Percentiles rank a stretch among this genome's conserved stretches.
Evolutionary conservation across 2,329 filamentous ascomycete species (phyloP).

Genomic region (Hypocrella siamensis): DNA sequence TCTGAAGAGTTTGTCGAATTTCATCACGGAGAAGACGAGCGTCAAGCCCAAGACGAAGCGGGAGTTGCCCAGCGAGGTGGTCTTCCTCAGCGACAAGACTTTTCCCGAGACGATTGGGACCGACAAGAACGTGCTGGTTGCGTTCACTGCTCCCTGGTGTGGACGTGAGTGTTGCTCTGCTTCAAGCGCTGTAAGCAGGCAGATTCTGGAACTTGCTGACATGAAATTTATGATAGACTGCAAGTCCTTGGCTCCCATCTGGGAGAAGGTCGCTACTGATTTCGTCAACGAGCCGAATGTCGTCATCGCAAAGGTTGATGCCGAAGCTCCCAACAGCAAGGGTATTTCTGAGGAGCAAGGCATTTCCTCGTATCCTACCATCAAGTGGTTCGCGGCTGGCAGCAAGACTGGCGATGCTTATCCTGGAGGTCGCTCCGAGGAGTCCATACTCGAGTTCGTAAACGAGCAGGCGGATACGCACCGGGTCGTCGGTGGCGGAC

Average conservation of each 20-base stretch:
- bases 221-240: constrained; percentile 49
- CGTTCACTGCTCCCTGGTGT: constrained; percentile 97
- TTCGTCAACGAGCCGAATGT: constrained; percentile 67
- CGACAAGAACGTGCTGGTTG: constrained; percentile 82
- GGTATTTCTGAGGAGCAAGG: constrained; percentile 59
- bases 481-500: constrained; percentile 64
- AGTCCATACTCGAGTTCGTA: constrained; percentile 62
- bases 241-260: constrained; percentile 81
- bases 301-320: constrained; percentile 87
- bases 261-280: constrained; percentile 74
- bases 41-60: constrained; percentile 64
- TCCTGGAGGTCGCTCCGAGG: constrained; percentile 60
- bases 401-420: constrained; percentile 58
- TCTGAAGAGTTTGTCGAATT: constrained; percentile 66
- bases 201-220: constrained; percentile 1
- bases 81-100: constrained; percentile 62
- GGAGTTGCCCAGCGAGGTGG: constrained; percentile 57
- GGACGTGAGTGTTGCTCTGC: constrained; percentile 57
- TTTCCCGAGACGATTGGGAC: constrained; percentile 68
- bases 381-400: constrained; percentile 92
- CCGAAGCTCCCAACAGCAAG: constrained; percentile 77
- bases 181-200: too few species aligned
- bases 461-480: constrained; percentile 83
- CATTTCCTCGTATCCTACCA: constrained; percentile 81
- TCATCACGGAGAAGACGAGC: constrained; percentile 77